phyloP scores from a whole-genome alignment of 306 rosid genomes.

The Cucurbita moschata region DNA sequence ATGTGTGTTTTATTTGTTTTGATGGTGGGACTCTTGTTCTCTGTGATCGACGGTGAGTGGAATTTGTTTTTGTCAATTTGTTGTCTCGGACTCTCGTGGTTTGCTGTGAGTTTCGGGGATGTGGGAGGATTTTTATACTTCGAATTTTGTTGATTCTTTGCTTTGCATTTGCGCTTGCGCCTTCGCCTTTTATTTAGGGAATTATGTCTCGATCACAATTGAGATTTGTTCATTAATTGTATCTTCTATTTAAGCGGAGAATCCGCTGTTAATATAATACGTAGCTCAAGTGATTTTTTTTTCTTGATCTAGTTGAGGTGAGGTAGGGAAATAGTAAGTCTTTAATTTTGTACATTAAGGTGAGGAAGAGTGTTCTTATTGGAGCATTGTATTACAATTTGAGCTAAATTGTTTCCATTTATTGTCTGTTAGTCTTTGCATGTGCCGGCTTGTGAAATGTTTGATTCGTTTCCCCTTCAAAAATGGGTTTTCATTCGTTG shows the following conservation, averaged over 20 bases:
- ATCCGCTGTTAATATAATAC: not conserved
- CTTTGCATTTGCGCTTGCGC: not conserved
- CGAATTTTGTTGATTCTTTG: not conserved
- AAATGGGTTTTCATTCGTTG: not conserved
- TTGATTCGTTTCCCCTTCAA: not conserved
- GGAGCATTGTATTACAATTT: not conserved
- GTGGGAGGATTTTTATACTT: not conserved
- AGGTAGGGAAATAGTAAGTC: not conserved
- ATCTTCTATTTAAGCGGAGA: not conserved
- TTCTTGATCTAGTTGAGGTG: not conserved
- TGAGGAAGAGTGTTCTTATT: not conserved
- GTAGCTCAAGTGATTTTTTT: not conserved
- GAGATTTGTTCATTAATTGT: not conserved
- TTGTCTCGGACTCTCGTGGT: not conserved
- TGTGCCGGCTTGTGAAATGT: not conserved
- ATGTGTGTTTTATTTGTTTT: conserved; percentile 90
- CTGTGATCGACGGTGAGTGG: conserved; percentile 93
- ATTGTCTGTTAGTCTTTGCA: not conserved
- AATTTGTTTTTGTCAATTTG: not conserved
- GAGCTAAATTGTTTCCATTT: not conserved
- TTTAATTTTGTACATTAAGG: not conserved
- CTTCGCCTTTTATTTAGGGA: not conserved
- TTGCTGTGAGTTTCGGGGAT: not conserved
- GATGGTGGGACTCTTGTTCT: conserved; percentile 97
- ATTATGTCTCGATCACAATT: not conserved